phyloP scores from a whole-genome alignment of 2,329 filamentous ascomycete species.

The Diaporthe destruens region DNA sequence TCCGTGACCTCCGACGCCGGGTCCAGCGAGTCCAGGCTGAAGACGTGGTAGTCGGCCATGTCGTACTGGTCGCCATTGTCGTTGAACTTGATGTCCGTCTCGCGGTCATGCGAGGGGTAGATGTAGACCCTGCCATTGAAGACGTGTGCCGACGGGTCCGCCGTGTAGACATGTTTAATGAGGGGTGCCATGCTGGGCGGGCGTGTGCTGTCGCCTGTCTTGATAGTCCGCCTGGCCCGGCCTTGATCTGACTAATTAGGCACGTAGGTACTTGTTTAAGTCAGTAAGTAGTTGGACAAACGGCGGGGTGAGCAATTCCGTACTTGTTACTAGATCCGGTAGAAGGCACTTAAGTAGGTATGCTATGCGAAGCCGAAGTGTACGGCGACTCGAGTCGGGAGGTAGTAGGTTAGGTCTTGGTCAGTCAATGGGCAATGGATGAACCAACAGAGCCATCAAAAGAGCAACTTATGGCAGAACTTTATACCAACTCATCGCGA shows the following conservation, averaged over 20 bases:
- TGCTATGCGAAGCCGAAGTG: neutral
- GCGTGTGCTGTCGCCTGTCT: constrained; percentile 22
- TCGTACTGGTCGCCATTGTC: constrained; percentile 90
- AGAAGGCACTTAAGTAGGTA: no score
- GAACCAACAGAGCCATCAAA: neutral
- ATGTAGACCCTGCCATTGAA: constrained; percentile 82
- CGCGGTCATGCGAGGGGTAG: constrained; percentile 84
- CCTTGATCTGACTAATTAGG: neutral
- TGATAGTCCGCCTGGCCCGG: no score
- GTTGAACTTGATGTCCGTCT: constrained; percentile 80
- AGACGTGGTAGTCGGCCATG: constrained; percentile 87
- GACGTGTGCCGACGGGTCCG: constrained; percentile 84
- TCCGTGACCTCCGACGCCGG: constrained; percentile 66
- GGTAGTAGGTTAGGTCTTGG: neutral
- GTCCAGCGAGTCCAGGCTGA: constrained; percentile 67
- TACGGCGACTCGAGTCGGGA: neutral
- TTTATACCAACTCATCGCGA: constrained; percentile 27
- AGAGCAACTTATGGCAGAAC: constrained; percentile 3
- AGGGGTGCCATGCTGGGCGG: constrained; percentile 65
- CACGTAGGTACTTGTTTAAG: no score
- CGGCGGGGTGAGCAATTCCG: neutral
- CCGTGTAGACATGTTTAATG: constrained; percentile 82
- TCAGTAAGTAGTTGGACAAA: no score
- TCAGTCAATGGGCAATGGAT: neutral
- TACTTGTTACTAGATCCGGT: no score